Base-by-base conservation (phyloP, 2,329 filamentous ascomycete species). In the Ceratocystis albifundus region DNA sequence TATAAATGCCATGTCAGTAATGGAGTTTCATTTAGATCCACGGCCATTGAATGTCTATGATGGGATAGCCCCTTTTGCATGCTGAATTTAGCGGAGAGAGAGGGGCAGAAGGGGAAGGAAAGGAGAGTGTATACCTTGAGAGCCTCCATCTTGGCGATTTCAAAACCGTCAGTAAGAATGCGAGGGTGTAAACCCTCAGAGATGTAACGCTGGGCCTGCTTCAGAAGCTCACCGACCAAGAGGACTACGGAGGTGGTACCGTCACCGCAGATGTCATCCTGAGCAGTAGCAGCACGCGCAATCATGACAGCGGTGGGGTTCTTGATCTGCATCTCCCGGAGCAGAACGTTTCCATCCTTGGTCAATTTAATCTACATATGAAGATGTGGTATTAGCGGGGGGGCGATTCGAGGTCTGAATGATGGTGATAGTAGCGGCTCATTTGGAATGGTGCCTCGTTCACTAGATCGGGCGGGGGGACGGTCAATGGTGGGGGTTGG, bases 251-350 rank as follows among this genome's bases (percentile, higher is more conserved):
- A 96, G 53, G 94, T 99, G 72, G 94, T 99, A 73, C 94, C 94
- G 76, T 99, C 94, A 74, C 94, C 94, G 72, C 90, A 96, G 72
- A 99, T 99, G 73, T 99, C 94, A 76, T 99, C 94, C 76, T 99
- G 93, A 71, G 94, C 94, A 46, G 94, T 99, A 67, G 94, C 94
- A 73, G 93, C 91, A 74, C 85, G 80, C 67, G 84, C 85, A 75
- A 88, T 88, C 84, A 88, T 88, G 69, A 94, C 94, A 70, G 94
- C 94, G 45, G 94, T 99, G 32, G 94, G 94, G 77, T 97, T 97
- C 80, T 96, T 93, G 75, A 97, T 97, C 85, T 97, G 92, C 85
- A 88, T 88, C 76, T 88, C 85, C 72, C 85, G 80, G 70, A 88
- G 77, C 30, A 88, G 80, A 69, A 97, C 93, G 74, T 96, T 96